Evolutionary conservation across 169 alveolate species (phyloP).

Genomic region (Babesia microti): DNA sequence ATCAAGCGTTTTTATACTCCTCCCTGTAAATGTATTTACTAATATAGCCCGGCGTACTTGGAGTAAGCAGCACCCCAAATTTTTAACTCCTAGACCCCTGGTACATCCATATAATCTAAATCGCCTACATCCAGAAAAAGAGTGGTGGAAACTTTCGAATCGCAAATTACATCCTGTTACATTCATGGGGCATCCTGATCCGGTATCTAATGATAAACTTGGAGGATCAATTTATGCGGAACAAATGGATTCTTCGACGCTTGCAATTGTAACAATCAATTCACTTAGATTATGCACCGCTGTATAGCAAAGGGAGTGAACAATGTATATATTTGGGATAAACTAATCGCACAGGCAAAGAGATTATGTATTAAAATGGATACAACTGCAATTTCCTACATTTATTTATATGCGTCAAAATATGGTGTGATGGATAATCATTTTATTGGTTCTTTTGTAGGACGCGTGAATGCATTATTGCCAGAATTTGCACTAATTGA

Average conservation of each 20-base stretch:
- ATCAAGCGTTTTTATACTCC: conserved; percentile 22
- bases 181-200: conserved; percentile 69
- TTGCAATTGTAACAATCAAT: conserved; percentile 25
- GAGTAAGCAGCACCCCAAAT: conserved; percentile 65
- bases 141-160: conserved; percentile 63
- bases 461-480: conserved; percentile 31
- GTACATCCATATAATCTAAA: conserved; percentile 59
- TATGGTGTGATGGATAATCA: conserved; percentile 36
- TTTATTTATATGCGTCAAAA: conserved; percentile 49
- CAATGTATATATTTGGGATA: conserved; percentile 49
- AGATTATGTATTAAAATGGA: conserved; percentile 45
- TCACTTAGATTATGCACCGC: conserved; percentile 48
- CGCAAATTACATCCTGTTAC: conserved; percentile 49
- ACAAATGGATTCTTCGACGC: conserved; percentile 61
- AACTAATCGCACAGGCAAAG: conserved; percentile 41
- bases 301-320: conserved; percentile 45
- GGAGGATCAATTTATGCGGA: conserved; percentile 63
- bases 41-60: conserved; percentile 51
- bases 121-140: conserved; percentile 60
- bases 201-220: conserved; percentile 35
- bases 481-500: conserved; percentile 20
- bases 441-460: conserved; percentile 40
- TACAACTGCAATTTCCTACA: conserved; percentile 41
- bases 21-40: background rate
- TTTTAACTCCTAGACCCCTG: conserved; percentile 62